Evolutionary conservation across 148 eudicot genomes (phyloP), one percentile per base, ranked within the genome.

Genomic region (Chenopodium berlandieri): DNA sequence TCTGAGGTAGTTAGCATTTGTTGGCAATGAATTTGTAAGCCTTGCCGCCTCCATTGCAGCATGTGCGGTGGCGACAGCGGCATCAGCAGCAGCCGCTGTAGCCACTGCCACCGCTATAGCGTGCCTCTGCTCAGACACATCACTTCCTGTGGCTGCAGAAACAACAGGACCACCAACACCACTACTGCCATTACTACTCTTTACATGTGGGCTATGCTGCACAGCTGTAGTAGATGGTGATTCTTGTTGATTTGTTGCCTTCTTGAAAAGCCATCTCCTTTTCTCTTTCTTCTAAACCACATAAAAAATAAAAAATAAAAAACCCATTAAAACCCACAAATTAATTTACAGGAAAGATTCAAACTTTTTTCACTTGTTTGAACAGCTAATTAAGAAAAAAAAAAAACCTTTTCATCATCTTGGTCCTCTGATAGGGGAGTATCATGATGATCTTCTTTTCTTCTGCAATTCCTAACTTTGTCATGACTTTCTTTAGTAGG

Each of bases 231-330:
- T 17, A 68, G 46, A 30, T 66, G 79, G 71, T 75, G 83, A 84
- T 48, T 87, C 88, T 63, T 40, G 73, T 30, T 73, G 86, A 71
- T 75, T 85, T 4, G 83, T 68, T 22, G 79, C 68, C 81, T 88
- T 94, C 88, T 86, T 88, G 83, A 94, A 92, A 80, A 92, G 80
- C 98, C 98, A 92, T 83, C 97, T 93, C 69, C 89, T 83, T 78
- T 87, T 94, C 69, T 91, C 97, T 76, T 82, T 87, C 72, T 91
- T 90, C 92, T 92, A 87, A 37, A 37, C 7, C 44, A 37, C 44
- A 37, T 37, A 7, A 32, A 32, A 32, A 32, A 27, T 13, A 52
- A 79, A 62, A 79, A 73, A 14, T 13, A 1, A 76, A 80, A 60
- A 56, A 52, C 17, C 50, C 30, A 27, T 79, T 31, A 75, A 40